Base-by-base conservation (phyloP, 1,284 basidiomycete species). In the Rhodotorula mucilaginosa region DNA sequence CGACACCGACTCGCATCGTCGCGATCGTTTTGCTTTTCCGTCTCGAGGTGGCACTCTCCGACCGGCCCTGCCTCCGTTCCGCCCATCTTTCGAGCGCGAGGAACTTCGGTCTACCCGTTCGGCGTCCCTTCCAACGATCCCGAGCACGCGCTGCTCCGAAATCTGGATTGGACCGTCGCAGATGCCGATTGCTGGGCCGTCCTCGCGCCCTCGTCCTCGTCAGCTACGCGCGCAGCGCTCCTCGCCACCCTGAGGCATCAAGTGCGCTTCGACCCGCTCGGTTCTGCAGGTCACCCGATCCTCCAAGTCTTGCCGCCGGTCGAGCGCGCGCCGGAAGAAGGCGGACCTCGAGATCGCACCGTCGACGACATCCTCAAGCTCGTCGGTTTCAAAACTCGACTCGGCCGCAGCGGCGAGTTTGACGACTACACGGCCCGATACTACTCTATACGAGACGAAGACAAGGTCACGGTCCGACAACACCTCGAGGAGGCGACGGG, bases 361-460 rank as follows among this genome's bases (percentile, higher is more conserved):
- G 71, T 79, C 26, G 68, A 76, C n/a, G 72, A 77, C 58, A 31
- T 75, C 15, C 67, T 78, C 31, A 63, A 75, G 54, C 58, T 75
- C 58, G 78, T 79, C 12, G 64, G 67, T 16, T 78, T 79, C 70
- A 75, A 73, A 48, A 79, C 78, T 1, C 58, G 78, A 19, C 61
- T 79, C 13, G 83, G 58, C n/a, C 81, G 85, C 0, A 86, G 87
- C 0, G 85, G 89, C 10, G 90, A 86, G n/a, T 97, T 97, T 81
- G 90, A 90, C 72, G 93, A 97, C 81, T 96, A 90, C 79, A 91
- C 92, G 0, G 91, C 92, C 2, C 87, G 93, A 5, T 97, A 95
- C 79, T 92, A 91, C 31, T 89, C 90, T 19, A 74, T 94, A 52
- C 84, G 90, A 26, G 92, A 95, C 52, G 90, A 90, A 78, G 92